These are phyloP conservation scores for Thielaviopsis euricoi DNA, from an alignment of 2,329 filamentous ascomycete species.

Conservation along the genomic window DNA sequence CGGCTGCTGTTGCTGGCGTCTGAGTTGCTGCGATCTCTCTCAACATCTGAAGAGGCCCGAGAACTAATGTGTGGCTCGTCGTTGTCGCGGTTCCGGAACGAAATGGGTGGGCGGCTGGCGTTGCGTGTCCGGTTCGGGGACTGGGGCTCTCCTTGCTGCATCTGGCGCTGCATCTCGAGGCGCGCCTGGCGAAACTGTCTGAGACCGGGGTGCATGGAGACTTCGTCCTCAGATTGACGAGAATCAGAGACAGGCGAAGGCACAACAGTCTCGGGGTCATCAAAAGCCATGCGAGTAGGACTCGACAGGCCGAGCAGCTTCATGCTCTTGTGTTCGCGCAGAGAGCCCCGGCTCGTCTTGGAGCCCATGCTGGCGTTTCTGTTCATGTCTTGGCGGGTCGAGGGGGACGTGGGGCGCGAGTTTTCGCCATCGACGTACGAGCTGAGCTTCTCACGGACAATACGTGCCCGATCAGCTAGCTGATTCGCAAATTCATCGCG, in stretches of 20 bases:
- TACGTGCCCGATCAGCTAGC: constrained; percentile 51
- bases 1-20: constrained; percentile 32
- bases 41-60: constrained; percentile 23
- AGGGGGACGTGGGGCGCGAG: constrained; percentile 19
- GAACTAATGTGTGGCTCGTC: constrained; percentile 16
- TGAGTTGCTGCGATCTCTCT: constrained; percentile 35
- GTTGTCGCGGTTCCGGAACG: constrained; percentile 22
- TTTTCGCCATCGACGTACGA: constrained; percentile 48
- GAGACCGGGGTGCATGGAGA: constrained; percentile 32
- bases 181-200: constrained; percentile 41
- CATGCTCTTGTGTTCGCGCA: constrained; percentile 41
- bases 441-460: constrained; percentile 57
- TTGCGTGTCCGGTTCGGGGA: constrained; percentile 29
- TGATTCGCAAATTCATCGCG: constrained; percentile 57
- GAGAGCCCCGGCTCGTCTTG: constrained; percentile 52
- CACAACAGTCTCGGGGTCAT: constrained; percentile 12
- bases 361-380: constrained; percentile 27
- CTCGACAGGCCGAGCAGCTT: constrained; percentile 43
- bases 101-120: constrained; percentile 26
- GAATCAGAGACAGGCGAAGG: constrained; percentile 13
- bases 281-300: constrained; percentile 18
- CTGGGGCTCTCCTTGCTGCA: constrained; percentile 30
- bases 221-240: constrained; percentile 23
- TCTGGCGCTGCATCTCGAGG: constrained; percentile 35
- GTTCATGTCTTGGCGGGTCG: constrained; percentile 18